phyloP scores from a whole-genome alignment of 345 rosid species.

The Syzygium aqueum region DNA sequence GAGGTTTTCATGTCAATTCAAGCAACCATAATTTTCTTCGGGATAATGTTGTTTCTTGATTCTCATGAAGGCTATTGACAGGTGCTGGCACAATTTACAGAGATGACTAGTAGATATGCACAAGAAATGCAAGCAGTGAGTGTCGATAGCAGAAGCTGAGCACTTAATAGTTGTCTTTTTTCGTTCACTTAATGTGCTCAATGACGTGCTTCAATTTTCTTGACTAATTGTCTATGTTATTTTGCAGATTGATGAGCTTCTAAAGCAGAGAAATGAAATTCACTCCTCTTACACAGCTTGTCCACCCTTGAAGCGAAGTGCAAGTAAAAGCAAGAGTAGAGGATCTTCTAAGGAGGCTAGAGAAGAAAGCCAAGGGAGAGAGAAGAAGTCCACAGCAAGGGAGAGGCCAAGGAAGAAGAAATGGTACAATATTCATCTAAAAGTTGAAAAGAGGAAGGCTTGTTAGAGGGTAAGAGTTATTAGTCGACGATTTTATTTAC shows the following conservation, averaged over 20 bases:
- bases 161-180: neutral
- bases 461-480: constrained; percentile 39
- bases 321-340: constrained; percentile 51
- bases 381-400: constrained; percentile 40
- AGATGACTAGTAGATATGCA: constrained; percentile 87
- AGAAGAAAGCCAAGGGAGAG: constrained; percentile 54
- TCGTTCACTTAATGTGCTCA: neutral
- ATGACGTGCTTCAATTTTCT: neutral
- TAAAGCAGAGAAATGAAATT: constrained; percentile 71
- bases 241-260: constrained; percentile 81
- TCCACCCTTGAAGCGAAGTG: constrained; percentile 56
- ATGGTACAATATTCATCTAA: constrained; percentile 80
- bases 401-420: constrained; percentile 69
- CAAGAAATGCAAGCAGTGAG: constrained; percentile 92
- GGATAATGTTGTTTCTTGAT: neutral
- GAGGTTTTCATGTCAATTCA: constrained; percentile 38
- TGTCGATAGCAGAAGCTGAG: neutral
- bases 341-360: constrained; percentile 46
- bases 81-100: constrained; percentile 81
- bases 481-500: neutral
- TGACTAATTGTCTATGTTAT: neutral
- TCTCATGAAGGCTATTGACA: constrained; percentile 10
- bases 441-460: constrained; percentile 87
- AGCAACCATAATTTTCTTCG: neutral
- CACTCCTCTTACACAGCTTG: constrained; percentile 67